Evolutionary conservation across 1,284 basidiomycete genomes (phyloP), one percentile per base, ranked within the genome.

Genomic region (Schizopora paradoxa): DNA sequence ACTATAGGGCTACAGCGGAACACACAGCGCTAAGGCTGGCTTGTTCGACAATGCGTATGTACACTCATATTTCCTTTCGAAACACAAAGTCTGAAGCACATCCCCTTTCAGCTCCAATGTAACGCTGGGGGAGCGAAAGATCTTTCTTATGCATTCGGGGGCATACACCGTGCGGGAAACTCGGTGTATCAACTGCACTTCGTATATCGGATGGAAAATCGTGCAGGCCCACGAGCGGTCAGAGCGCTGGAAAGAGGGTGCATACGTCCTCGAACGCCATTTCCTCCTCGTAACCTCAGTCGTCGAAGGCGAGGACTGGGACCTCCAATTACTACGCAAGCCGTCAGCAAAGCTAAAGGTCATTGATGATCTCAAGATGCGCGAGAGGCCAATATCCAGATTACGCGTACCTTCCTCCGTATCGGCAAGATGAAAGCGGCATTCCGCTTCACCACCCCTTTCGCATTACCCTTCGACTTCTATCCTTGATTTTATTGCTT

Each of bases 191-290:
- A 60, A 61, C 4, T 80, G 77, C 56, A 61, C 65, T 22, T 51
- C 66, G 14, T 76, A 76, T 54, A 65, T 82, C 31, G 79, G 79
- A n/a, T 81, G 76, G 74, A 73, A 74, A 57, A 77, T 82, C 46
- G 63, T 76, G 5, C 72, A 71, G 39, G 79, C 77, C 2, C 71
- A 76, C 56, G 77, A 80, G 49, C 57, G 58, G 35, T 62, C 74
- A 4, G 79, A 82, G 61, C 66, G 66, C 36, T 82, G 79, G 79
- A 82, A 82, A 60, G 77, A 79, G 55, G 74, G 74, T 6, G 60
- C 68, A 41, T 76, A 62, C 56, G 62, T 81, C 28, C 67, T 82
- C 23, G 79, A 82, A 60, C 66, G 80, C 18, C 74, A 74, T 37
- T 62, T 66, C 41, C 60, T 70, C 18, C 49, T 45, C 25, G 41